phyloP scores from a whole-genome alignment of 768 basidiomycete genomes.

The Thelephora ganbajun region DNA sequence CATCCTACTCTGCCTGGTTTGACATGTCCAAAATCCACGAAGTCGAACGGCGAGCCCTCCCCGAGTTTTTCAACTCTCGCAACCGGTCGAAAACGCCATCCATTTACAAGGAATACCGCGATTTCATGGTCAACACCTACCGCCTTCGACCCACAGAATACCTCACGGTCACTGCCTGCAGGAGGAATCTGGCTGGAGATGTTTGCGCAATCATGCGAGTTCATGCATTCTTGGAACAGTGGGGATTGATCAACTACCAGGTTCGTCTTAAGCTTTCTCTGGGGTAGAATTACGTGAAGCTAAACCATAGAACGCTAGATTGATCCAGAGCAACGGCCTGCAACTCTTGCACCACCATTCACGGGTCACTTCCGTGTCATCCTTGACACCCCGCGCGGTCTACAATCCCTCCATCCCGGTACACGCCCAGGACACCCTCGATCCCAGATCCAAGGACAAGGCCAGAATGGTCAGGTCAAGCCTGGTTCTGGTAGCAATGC shows the following conservation, averaged over 20 bases:
- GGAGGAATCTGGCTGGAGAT: conserved; percentile 93
- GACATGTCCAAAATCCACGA: conserved; percentile 88
- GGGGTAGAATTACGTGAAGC: neutral
- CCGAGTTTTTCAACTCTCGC: conserved; percentile 95
- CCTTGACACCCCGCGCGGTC: conserved; percentile 89
- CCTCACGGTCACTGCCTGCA: conserved; percentile 91
- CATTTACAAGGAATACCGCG: conserved; percentile 98
- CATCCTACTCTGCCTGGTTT: conserved; percentile 97
- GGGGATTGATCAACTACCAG: conserved; percentile 99
- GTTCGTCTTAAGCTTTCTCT: conserved; percentile 27
- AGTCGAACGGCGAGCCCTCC: conserved; percentile 82
- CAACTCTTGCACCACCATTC: conserved; percentile 90
- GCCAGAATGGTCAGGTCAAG: conserved; percentile 34
- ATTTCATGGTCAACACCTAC: conserved; percentile 99
- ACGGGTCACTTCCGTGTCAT: conserved; percentile 98
- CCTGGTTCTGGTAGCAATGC: conserved; percentile 22
- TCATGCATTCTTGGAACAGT: conserved; percentile 96
- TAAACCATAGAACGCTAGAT: conserved; percentile 39
- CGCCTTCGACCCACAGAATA: conserved; percentile 89
- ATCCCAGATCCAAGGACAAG: conserved; percentile 23
- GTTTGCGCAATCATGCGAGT: conserved; percentile 99
- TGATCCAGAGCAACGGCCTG: conserved; percentile 91
- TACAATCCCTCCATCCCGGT: conserved; percentile 85
- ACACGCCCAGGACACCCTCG: conserved; percentile 34
- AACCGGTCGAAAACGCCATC: conserved; percentile 92